A percentile compares a stretch with the other conserved stretches of the same genome.
These are phyloP conservation scores for Lithospermum erythrorhizon DNA, from an alignment of 257 asterid species.

Conservation along the genomic window DNA sequence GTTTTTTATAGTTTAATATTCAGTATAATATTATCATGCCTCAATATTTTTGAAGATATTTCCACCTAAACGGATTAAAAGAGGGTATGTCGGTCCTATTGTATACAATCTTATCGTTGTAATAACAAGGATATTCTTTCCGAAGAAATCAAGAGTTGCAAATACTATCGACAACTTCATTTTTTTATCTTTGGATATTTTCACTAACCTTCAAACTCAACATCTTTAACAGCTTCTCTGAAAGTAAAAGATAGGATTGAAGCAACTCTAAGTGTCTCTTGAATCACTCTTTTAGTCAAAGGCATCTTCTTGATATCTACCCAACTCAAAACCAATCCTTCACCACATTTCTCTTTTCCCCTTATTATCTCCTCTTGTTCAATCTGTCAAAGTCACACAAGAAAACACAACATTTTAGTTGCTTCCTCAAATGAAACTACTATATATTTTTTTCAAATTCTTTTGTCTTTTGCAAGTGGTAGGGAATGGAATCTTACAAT, in stretches of 20 bases:
- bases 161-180: too few species aligned
- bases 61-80: too few species aligned
- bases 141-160: too few species aligned
- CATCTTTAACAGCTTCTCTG: conserved; percentile 69
- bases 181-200: background rate
- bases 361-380: conserved; percentile 48
- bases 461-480: background rate
- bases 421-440: background rate
- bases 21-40: too few species aligned
- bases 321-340: conserved; percentile 35
- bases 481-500: conserved; percentile 34
- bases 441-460: too few species aligned
- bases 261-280: conserved; percentile 61
- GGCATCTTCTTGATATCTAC: conserved; percentile 56
- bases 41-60: too few species aligned
- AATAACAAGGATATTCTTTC: too few species aligned
- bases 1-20: too few species aligned
- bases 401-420: background rate
- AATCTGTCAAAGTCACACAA: conserved; percentile 23
- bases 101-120: too few species aligned
- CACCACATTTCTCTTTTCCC: conserved; percentile 29
- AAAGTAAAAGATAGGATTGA: conserved; percentile 54
- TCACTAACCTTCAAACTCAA: conserved; percentile 46
- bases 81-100: too few species aligned
- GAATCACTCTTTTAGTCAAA: conserved; percentile 46